phyloP scores from a whole-genome alignment of 352 stramenopile genomes.

The Phytophthora quininea region DNA sequence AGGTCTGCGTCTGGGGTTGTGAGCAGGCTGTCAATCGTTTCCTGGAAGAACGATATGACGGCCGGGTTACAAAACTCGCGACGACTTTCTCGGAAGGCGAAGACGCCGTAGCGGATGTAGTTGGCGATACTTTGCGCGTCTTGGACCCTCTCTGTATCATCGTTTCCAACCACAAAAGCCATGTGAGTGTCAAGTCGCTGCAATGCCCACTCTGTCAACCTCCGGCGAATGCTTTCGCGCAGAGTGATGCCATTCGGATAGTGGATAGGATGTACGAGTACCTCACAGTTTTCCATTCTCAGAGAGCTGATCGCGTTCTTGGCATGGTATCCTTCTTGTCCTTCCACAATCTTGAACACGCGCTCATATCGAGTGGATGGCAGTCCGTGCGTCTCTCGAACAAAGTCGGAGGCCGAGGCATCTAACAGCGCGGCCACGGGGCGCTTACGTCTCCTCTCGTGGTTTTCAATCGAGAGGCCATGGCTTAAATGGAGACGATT shows the following conservation, averaged over 20 bases:
- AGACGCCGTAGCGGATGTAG: neutral
- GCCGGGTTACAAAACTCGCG: neutral
- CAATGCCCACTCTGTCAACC: neutral
- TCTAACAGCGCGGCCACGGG: neutral
- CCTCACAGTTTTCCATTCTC: neutral
- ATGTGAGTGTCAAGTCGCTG: neutral
- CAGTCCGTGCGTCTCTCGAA: neutral
- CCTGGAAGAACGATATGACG: neutral
- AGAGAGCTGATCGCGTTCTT: neutral
- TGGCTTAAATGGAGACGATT: neutral
- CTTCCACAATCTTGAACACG: neutral
- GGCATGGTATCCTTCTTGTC: neutral
- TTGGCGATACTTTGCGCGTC: neutral
- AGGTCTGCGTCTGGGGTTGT: neutral
- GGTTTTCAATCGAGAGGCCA: neutral
- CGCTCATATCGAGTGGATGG: neutral
- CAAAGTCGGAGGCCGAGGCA: neutral
- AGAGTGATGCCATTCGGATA: neutral
- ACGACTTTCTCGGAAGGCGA: neutral
- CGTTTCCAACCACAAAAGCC: neutral
- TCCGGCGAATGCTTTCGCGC: neutral
- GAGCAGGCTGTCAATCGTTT: neutral
- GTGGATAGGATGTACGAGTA: neutral
- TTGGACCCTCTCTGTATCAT: neutral
- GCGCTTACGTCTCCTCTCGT: neutral